These are phyloP conservation scores for Fusarium vanettenii DNA, from an alignment of 2,329 filamentous ascomycete genomes.

Conservation along the genomic window DNA sequence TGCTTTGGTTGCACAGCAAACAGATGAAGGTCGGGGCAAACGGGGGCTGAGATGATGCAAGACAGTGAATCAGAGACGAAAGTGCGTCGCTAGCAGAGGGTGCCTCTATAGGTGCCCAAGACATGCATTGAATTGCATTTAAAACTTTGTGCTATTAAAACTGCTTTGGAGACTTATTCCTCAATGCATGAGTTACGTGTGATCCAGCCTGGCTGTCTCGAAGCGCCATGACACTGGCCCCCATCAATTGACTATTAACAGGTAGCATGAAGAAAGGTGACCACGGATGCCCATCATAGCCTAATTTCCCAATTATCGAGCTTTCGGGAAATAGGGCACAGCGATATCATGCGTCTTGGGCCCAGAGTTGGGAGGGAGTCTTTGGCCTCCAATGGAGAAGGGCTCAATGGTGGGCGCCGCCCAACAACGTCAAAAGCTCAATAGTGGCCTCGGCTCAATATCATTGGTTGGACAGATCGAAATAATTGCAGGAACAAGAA, in stretches of 20 bases:
- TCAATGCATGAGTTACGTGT: neutral
- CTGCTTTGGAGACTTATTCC: neutral
- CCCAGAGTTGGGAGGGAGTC: neutral
- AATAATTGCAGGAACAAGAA: neutral
- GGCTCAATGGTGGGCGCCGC: neutral
- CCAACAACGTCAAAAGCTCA: neutral
- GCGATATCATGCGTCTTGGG: neutral
- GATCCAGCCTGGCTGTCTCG: neutral
- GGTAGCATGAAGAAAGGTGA: neutral
- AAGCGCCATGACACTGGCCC: neutral
- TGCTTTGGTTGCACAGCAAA: neutral
- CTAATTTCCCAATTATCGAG: neutral
- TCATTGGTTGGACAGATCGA: neutral
- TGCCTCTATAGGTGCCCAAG: neutral
- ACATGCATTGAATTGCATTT: too few species aligned
- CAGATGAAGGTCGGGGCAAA: neutral
- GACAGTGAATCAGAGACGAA: neutral
- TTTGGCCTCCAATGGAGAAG: neutral
- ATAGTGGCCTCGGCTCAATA: neutral
- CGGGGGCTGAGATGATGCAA: neutral
- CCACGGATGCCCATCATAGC: neutral
- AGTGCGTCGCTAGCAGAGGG: neutral
- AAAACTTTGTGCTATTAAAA: neutral
- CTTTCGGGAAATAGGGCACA: neutral
- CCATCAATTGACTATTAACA: neutral